These are phyloP conservation scores for Eucalyptus curtisii DNA, from an alignment of 345 rosid genomes.

Conservation along the genomic window DNA sequence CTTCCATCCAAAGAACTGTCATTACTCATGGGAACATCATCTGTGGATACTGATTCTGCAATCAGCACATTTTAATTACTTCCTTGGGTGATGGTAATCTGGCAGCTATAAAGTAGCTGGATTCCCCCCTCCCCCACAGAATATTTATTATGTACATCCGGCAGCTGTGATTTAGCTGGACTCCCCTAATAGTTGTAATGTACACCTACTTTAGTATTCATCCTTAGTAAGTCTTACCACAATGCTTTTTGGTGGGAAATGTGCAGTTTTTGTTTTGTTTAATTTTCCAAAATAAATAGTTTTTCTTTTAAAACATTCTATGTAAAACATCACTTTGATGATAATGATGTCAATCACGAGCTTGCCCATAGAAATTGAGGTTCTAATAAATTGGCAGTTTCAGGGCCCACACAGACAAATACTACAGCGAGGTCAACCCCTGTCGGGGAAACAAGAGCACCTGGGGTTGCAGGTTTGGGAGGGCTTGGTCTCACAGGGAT, in stretches of 20 bases:
- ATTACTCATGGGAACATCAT: background rate
- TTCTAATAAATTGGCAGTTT: background rate
- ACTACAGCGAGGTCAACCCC: constrained; percentile 37
- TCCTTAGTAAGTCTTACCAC: background rate
- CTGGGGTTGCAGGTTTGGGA: constrained; percentile 46
- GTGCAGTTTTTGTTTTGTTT: background rate
- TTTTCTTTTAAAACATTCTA: background rate
- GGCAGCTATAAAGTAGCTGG: background rate
- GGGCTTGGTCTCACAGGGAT: constrained; percentile 58
- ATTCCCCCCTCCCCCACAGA: background rate
- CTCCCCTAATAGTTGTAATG: background rate
- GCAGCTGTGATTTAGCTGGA: background rate
- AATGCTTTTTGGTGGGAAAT: background rate
- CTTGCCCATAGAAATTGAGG: background rate
- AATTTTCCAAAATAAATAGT: background rate
- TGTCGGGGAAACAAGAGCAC: constrained; percentile 40
- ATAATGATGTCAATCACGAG: background rate
- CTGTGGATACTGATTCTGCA: background rate
- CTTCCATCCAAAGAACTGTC: background rate
- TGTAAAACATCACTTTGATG: background rate
- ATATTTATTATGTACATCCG: background rate
- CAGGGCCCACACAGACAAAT: constrained; percentile 41
- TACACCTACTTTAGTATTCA: background rate
- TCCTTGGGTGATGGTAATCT: background rate
- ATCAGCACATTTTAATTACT: background rate